Evolutionary conservation across 2,329 filamentous ascomycete species (phyloP).

Genomic region (Ceratocystis cacaofunesta): DNA sequence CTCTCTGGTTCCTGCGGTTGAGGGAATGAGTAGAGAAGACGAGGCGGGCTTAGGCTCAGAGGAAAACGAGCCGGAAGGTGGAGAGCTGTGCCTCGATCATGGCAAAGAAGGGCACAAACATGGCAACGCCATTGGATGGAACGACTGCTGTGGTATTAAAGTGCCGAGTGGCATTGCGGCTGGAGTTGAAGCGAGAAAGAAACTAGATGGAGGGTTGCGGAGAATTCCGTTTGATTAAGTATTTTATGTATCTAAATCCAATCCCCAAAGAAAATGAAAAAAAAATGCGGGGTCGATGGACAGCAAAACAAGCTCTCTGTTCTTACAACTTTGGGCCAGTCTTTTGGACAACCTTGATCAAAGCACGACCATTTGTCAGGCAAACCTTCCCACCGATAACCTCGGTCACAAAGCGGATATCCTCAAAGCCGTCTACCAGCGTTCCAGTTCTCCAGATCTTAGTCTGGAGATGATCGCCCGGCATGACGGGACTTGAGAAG

Average conservation of each 20-base stretch:
- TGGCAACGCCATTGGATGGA: slow-evolving; percentile 59
- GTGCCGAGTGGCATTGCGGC: slow-evolving; percentile 90
- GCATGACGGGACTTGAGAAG: slow-evolving; percentile 72
- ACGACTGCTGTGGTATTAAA: slow-evolving; percentile 95
- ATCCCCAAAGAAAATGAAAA: neutral
- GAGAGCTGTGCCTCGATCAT: slow-evolving; percentile 44
- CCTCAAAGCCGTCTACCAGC: slow-evolving; percentile 51
- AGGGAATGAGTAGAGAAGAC: slow-evolving; percentile 61
- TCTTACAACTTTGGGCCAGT: slow-evolving; percentile 34
- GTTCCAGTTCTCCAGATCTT: slow-evolving; percentile 69
- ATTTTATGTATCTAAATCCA: neutral
- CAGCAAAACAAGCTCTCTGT: neutral
- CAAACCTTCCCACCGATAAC: slow-evolving; percentile 72
- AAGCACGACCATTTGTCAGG: slow-evolving; percentile 69
- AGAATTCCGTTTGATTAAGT: slow-evolving; percentile 67
- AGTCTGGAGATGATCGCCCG: slow-evolving; percentile 66
- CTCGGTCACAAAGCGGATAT: slow-evolving; percentile 64
- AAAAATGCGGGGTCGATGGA: neutral
- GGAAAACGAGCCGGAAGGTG: slow-evolving; percentile 36
- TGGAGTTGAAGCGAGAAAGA: slow-evolving; percentile 74
- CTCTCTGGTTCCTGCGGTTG: slow-evolving; percentile 60
- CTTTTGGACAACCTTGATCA: slow-evolving; percentile 47
- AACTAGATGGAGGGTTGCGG: slow-evolving; percentile 45
- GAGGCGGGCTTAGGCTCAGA: slow-evolving; percentile 33
- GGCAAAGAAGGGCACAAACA: slow-evolving; percentile 38